phyloP scores from a whole-genome alignment of 1,284 basidiomycete genomes.

The Grifola frondosa region DNA sequence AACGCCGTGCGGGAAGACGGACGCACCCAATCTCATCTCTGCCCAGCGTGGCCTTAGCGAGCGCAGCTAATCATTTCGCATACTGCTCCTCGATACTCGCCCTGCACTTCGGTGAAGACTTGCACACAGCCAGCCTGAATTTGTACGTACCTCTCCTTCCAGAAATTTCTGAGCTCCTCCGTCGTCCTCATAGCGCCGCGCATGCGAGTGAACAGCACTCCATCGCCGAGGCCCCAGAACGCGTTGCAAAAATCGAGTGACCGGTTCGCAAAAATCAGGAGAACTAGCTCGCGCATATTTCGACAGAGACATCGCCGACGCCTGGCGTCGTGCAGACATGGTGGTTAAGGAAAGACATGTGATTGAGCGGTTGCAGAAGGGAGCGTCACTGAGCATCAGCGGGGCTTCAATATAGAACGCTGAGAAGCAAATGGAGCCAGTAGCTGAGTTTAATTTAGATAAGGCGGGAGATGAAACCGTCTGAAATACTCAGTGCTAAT shows the following conservation, averaged over 20 bases:
- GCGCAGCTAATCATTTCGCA: slow-evolving; percentile 79
- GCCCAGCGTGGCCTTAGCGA: slow-evolving; percentile 78
- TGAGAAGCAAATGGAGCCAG: too few species aligned
- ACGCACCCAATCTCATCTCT: slow-evolving; percentile 85
- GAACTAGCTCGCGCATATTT: slow-evolving; percentile 56
- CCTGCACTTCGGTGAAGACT: slow-evolving; percentile 48
- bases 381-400: too few species aligned
- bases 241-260: slow-evolving; percentile 90
- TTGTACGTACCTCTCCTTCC: slow-evolving; percentile 78
- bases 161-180: slow-evolving; percentile 83
- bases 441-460: too few species aligned
- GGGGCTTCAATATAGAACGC: too few species aligned
- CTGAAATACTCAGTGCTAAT: too few species aligned
- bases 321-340: slow-evolving; percentile 48
- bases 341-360: too few species aligned
- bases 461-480: too few species aligned
- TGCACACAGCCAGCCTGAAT: too few species aligned
- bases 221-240: slow-evolving; percentile 88
- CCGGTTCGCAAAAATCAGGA: slow-evolving; percentile 43
- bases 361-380: too few species aligned
- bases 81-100: slow-evolving; percentile 93
- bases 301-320: slow-evolving; percentile 70
- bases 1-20: neutral
- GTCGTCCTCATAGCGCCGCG: slow-evolving; percentile 78
- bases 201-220: slow-evolving; percentile 84